Evolutionary conservation across 1,284 basidiomycete genomes (phyloP).

Genomic region (Fomitopsis schrenkii): DNA sequence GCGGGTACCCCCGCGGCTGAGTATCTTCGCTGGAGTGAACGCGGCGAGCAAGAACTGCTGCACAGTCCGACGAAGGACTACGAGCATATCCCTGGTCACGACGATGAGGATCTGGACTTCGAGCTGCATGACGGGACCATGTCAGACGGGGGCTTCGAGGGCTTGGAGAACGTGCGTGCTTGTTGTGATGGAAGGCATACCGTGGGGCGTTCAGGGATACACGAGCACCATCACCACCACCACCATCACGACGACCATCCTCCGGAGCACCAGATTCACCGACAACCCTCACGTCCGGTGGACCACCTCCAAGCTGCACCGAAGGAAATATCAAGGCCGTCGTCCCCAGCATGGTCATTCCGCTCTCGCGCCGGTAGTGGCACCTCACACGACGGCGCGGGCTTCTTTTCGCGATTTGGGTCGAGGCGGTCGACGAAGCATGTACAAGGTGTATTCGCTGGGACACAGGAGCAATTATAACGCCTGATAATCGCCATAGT

Average conservation of each 20-base stretch:
- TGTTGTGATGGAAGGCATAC: slow-evolving; percentile 94
- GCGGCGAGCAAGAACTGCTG: slow-evolving; percentile 55
- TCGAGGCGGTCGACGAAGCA: slow-evolving; percentile 62
- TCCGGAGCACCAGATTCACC: slow-evolving; percentile 37
- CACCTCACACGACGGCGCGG: slow-evolving; percentile 55
- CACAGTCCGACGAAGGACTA: slow-evolving; percentile 68
- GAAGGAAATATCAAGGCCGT: slow-evolving; percentile 53
- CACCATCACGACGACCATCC: slow-evolving; percentile 53
- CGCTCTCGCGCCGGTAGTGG: slow-evolving; percentile 70
- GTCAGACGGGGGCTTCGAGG: slow-evolving; percentile 85
- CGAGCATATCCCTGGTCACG: slow-evolving; percentile 49
- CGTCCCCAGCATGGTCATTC: slow-evolving; percentile 78
- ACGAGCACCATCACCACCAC: slow-evolving; percentile 52
- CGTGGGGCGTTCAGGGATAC: slow-evolving; percentile 53
- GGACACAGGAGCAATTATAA: slow-evolving; percentile 17
- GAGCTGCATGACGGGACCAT: slow-evolving; percentile 71
- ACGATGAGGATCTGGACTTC: slow-evolving; percentile 77
- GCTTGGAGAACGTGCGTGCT: slow-evolving; percentile 90
- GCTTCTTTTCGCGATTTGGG: slow-evolving; percentile 72
- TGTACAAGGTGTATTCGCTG: slow-evolving; percentile 14
- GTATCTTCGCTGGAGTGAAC: slow-evolving; percentile 63
- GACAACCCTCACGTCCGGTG: slow-evolving; percentile 22
- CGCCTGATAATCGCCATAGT: slow-evolving; percentile 7
- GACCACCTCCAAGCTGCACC: slow-evolving; percentile 43
- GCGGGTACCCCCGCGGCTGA: slow-evolving; percentile 87